These are phyloP conservation scores for Suillus clintonianus DNA, from an alignment of 768 basidiomycete genomes.

Conservation along the genomic window DNA sequence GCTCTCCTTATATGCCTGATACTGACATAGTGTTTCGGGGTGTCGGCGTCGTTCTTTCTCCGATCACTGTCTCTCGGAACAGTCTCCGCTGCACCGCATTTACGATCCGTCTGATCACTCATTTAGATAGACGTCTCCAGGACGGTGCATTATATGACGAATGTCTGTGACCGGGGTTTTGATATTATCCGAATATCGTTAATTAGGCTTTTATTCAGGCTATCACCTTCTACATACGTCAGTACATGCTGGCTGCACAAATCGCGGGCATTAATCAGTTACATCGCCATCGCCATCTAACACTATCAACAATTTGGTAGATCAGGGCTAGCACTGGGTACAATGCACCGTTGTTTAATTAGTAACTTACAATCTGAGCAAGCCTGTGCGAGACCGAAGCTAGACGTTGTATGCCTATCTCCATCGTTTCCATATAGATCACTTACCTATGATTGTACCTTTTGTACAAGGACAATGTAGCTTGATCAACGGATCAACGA, in stretches of 20 bases:
- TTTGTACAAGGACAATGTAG: background rate
- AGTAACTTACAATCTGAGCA: background rate
- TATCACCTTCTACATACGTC: too few species aligned
- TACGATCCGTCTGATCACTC: background rate
- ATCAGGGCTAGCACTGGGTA: background rate
- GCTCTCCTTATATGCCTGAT: background rate
- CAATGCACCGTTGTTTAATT: background rate
- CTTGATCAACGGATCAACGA: background rate
- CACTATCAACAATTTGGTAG: background rate
- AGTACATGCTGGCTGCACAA: too few species aligned
- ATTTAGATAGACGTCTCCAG: background rate
- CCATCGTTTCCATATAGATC: background rate
- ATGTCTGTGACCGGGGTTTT: background rate
- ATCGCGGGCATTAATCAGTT: background rate
- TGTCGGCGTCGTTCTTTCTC: background rate
- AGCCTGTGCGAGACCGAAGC: background rate
- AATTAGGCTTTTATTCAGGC: background rate
- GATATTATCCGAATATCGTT: background rate
- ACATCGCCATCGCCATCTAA: background rate
- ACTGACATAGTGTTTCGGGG: background rate
- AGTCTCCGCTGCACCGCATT: background rate
- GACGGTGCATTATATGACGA: background rate
- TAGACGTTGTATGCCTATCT: background rate
- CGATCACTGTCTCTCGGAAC: background rate
- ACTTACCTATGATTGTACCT: background rate